Conservation (phyloP, 305 asterid genomes). For the Ruellia speciosa region DNA sequence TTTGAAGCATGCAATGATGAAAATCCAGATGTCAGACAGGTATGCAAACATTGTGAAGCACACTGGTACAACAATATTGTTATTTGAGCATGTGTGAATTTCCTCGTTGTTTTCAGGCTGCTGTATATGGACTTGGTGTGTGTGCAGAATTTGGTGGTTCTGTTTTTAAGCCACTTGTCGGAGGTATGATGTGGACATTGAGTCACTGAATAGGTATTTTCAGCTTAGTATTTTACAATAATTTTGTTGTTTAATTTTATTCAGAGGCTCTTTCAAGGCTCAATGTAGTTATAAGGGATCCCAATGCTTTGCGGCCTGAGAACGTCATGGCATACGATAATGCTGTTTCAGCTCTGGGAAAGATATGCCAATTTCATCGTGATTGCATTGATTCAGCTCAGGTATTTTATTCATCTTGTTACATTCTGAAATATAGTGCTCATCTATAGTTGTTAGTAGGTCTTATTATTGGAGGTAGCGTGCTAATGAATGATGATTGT, state of each 20-base stretch:
- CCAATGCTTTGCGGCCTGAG: slow-evolving; percentile 61
- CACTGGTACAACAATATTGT: slow-evolving; percentile 8
- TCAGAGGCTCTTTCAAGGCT: slow-evolving; percentile 92
- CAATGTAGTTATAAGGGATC: slow-evolving; percentile 58
- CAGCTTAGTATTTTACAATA: slow-evolving; percentile 2
- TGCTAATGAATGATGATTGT: no score
- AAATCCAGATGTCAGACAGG: slow-evolving; percentile 90
- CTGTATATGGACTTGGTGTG: slow-evolving; percentile 94
- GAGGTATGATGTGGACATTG: slow-evolving; percentile 36
- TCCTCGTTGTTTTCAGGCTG: slow-evolving; percentile 53
- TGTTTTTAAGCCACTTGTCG: slow-evolving; percentile 62
- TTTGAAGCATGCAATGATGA: slow-evolving; percentile 97
- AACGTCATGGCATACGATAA: slow-evolving; percentile 86
- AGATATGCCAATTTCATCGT: slow-evolving; percentile 79
- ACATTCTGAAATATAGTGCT: background rate
- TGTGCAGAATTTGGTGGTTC: slow-evolving; percentile 91
- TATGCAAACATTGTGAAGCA: slow-evolving; percentile 22
- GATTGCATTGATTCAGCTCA: slow-evolving; percentile 75
- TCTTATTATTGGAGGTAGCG: no score
- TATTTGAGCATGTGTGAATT: slow-evolving; percentile 20
- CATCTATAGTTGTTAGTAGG: no score
- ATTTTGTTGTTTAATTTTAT: slow-evolving; percentile 16
- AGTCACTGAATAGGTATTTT: slow-evolving; percentile 6
- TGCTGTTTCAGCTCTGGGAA: slow-evolving; percentile 87
- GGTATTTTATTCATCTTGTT: slow-evolving; percentile 28